Conservation (phyloP, 2,329 filamentous ascomycete genomes). For the Cordyceps tenuipes region DNA sequence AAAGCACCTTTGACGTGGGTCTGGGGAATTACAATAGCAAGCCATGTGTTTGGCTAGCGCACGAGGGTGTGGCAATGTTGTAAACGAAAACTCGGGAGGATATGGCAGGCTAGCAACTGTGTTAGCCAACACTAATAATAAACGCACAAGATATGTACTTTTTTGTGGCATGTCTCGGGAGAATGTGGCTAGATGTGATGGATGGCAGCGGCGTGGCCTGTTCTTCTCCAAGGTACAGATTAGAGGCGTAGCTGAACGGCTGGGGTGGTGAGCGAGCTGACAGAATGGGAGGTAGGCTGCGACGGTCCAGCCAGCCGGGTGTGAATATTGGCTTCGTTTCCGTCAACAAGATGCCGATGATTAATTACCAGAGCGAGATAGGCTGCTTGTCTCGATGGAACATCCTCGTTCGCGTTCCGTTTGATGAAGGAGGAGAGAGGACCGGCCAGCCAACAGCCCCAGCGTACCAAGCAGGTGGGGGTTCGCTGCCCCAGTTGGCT, state of each 20-base stretch:
- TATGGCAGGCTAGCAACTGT: too few relatives aligned
- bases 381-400: neutral
- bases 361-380: neutral
- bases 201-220: neutral
- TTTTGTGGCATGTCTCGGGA: neutral
- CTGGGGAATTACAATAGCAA: slow-evolving; percentile 7
- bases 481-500: neutral
- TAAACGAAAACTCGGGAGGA: too few relatives aligned
- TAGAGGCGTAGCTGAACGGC: neutral
- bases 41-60: neutral
- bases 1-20: neutral
- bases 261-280: neutral
- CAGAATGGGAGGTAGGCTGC: neutral
- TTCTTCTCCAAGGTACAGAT: neutral
- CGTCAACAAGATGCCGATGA: too few relatives aligned
- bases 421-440: neutral
- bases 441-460: neutral
- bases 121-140: neutral
- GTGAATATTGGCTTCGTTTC: too few relatives aligned
- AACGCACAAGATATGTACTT: neutral
- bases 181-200: neutral
- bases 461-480: neutral
- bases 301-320: too few relatives aligned
- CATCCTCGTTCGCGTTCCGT: neutral
- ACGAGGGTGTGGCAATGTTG: neutral